Conservation (phyloP, 768 basidiomycete species). For the Mycena capillaripes region DNA sequence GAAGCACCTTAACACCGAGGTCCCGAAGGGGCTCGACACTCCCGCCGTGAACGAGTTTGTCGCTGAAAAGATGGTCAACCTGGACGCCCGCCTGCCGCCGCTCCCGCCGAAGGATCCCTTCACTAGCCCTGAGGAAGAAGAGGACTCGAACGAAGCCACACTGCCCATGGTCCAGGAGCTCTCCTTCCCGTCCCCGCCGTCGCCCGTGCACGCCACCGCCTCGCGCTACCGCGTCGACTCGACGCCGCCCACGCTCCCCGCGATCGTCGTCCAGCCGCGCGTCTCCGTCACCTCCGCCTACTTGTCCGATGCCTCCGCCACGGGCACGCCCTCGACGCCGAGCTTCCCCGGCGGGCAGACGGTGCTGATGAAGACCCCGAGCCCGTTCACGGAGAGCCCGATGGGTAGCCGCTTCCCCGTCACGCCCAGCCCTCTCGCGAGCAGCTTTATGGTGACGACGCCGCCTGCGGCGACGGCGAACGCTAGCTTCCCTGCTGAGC, state of each 20-base stretch:
- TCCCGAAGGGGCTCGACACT: slow-evolving; percentile 51
- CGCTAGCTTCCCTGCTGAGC: slow-evolving; percentile 30
- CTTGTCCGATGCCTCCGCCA: slow-evolving; percentile 33
- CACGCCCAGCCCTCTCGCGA: slow-evolving; percentile 56
- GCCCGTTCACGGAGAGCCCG: slow-evolving; percentile 34
- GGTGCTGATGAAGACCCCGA: slow-evolving; percentile 17
- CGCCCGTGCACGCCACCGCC: slow-evolving; percentile 46
- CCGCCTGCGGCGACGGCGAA: slow-evolving; percentile 27
- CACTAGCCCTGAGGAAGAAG: slow-evolving; percentile 6
- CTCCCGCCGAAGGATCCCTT: slow-evolving; percentile 34
- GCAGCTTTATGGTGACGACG: slow-evolving; percentile 44
- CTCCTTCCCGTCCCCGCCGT: slow-evolving; percentile 56
- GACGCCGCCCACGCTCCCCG: slow-evolving; percentile 66
- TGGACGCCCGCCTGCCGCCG: slow-evolving; percentile 32
- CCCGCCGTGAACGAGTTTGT: slow-evolving; percentile 46
- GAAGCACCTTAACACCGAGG: slow-evolving; percentile 61
- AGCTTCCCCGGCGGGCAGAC: slow-evolving; percentile 33
- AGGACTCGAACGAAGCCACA: background rate
- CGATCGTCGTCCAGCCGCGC: slow-evolving; percentile 61
- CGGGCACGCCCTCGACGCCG: slow-evolving; percentile 27
- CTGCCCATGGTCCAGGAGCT: slow-evolving; percentile 41
- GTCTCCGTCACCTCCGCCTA: slow-evolving; percentile 52
- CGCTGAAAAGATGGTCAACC: slow-evolving; percentile 17
- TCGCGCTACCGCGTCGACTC: slow-evolving; percentile 62
- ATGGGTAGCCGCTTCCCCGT: slow-evolving; percentile 50